phyloP scores from a whole-genome alignment of 78 protist genomes.

The Cavenderia fasciculata region DNA sequence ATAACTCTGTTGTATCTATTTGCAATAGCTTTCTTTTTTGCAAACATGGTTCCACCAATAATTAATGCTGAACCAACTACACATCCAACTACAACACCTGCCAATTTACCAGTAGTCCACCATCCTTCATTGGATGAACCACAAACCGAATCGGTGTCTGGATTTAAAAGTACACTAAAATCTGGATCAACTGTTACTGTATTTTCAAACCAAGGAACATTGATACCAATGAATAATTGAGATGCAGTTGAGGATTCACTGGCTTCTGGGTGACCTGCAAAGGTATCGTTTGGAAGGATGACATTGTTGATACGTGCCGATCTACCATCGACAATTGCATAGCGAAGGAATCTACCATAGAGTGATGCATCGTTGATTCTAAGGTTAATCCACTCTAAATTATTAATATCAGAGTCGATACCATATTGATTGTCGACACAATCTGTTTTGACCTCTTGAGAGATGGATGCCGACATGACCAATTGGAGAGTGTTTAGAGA shows the following conservation, averaged over 20 bases:
- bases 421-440: background rate
- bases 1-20: too few species aligned
- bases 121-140: too few species aligned
- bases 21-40: too few species aligned
- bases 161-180: too few species aligned
- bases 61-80: too few species aligned
- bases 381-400: background rate
- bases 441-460: background rate
- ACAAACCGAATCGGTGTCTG: too few species aligned
- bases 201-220: background rate
- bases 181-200: constrained; percentile 9
- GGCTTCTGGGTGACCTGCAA: background rate
- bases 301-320: background rate
- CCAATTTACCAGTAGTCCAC: too few species aligned
- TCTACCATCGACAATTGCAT: constrained; percentile 5
- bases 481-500: background rate
- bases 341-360: constrained; percentile 9
- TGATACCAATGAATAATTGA: constrained; percentile 19
- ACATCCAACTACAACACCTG: too few species aligned
- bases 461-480: constrained; percentile 21
- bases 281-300: too few species aligned
- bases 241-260: background rate
- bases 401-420: background rate
- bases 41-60: too few species aligned
- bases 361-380: constrained; percentile 17